These are phyloP conservation scores for Perkinsus chesapeaki DNA, from an alignment of 169 alveolate species.

Conservation along the genomic window DNA sequence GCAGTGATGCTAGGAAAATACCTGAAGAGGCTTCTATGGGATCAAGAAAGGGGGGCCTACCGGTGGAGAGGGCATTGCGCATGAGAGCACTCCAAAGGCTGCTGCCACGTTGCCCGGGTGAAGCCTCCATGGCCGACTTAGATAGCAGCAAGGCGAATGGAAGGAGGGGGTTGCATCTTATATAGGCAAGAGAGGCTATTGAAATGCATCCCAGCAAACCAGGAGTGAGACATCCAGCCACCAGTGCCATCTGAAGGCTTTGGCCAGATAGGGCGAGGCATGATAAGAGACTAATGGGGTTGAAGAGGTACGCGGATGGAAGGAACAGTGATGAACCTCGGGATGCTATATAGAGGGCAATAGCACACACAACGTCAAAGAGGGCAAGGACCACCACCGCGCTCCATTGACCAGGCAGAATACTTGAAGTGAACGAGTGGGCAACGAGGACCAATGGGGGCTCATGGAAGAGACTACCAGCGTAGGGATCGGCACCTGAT, in stretches of 20 bases:
- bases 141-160: not conserved
- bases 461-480: not conserved
- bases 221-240: not conserved
- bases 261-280: not conserved
- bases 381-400: not conserved
- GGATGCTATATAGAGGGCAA: not conserved
- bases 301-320: not conserved
- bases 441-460: not conserved
- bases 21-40: not conserved
- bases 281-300: not conserved
- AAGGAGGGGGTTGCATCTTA: not conserved
- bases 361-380: not conserved
- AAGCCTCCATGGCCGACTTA: not conserved
- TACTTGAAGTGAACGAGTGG: not conserved
- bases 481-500: not conserved
- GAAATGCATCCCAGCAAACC: not conserved
- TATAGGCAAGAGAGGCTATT: not conserved
- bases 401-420: not conserved
- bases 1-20: not conserved
- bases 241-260: not conserved
- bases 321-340: not conserved
- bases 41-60: not conserved
- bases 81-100: not conserved
- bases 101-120: not conserved
- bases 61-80: not conserved